phyloP scores from a whole-genome alignment of 345 rosid species.

The Psidium friedrichsthalianum region DNA sequence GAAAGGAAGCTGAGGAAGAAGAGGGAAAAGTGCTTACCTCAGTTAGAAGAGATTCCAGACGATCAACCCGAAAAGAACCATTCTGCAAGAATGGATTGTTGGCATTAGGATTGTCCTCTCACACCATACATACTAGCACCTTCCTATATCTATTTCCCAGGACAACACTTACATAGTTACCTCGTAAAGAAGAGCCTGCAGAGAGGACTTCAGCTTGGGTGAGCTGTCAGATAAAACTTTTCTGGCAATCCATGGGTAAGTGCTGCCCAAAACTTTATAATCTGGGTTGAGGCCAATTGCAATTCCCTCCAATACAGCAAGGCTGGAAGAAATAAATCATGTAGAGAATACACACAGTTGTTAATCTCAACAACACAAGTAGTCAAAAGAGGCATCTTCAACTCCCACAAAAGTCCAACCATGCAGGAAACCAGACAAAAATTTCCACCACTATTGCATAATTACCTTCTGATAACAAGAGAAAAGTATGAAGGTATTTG shows the following conservation, averaged over 20 bases:
- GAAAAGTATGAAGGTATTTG: slow-evolving; percentile 89
- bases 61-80: slow-evolving; percentile 87
- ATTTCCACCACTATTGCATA: not conserved
- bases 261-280: slow-evolving; percentile 91
- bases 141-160: not conserved
- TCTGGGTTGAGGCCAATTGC: slow-evolving; percentile 67
- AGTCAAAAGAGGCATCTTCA: not conserved
- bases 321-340: slow-evolving; percentile 29
- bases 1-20: not conserved
- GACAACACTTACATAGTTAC: slow-evolving; percentile 15
- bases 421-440: not conserved
- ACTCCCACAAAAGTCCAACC: not conserved
- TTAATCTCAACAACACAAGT: not conserved
- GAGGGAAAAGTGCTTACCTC: slow-evolving; percentile 45
- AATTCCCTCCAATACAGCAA: slow-evolving; percentile 95
- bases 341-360: not conserved
- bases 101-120: not conserved
- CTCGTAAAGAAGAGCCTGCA: slow-evolving; percentile 72
- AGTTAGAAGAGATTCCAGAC: slow-evolving; percentile 69
- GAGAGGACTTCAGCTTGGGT: slow-evolving; percentile 67
- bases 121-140: not conserved
- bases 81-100: slow-evolving; percentile 30
- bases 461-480: slow-evolving; percentile 86
- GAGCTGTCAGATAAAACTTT: slow-evolving; percentile 83
- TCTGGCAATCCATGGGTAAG: slow-evolving; percentile 97